Evolutionary conservation across 2,329 filamentous ascomycete species (phyloP).

Genomic region (Talaromyces verruculosus): DNA sequence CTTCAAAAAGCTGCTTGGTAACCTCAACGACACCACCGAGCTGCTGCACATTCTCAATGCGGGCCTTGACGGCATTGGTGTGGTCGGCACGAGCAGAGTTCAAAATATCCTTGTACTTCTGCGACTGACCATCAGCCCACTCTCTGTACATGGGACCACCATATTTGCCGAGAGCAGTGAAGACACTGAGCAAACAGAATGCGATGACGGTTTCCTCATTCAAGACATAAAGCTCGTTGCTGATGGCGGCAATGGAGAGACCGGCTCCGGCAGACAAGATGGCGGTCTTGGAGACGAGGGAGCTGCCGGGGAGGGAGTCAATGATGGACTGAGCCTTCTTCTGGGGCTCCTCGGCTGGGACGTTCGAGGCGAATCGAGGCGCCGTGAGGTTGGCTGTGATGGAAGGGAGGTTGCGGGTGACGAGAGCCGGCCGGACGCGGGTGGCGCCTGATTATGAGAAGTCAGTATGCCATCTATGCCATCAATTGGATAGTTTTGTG

Average conservation of each 20-base stretch:
- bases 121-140: constrained; percentile 85
- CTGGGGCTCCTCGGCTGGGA: constrained; percentile 86
- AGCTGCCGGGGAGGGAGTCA: constrained; percentile 89
- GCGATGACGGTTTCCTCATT: constrained; percentile 98
- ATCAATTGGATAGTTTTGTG: constrained; percentile 24
- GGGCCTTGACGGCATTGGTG: constrained; percentile 88
- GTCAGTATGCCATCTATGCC: constrained; percentile 38
- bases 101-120: constrained; percentile 92
- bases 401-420: constrained; percentile 72
- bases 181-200: constrained; percentile 88
- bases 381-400: constrained; percentile 67
- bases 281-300: constrained; percentile 90
- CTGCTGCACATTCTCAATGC: constrained; percentile 93
- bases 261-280: constrained; percentile 92
- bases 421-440: constrained; percentile 80
- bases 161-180: constrained; percentile 88
- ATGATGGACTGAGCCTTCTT: constrained; percentile 95
- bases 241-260: constrained; percentile 90
- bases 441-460: constrained; percentile 68
- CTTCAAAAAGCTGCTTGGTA: constrained; percentile 94
- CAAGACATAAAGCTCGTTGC: constrained; percentile 99
- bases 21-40: constrained; percentile 92
- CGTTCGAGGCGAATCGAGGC: constrained; percentile 70
- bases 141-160: constrained; percentile 87
- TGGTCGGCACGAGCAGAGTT: constrained; percentile 93